Percentiles rank a stretch among this genome's conserved stretches.
Evolutionary conservation across 495 filamentous ascomycete species (phyloP).

Genomic region (Tetracladium setigerum): DNA sequence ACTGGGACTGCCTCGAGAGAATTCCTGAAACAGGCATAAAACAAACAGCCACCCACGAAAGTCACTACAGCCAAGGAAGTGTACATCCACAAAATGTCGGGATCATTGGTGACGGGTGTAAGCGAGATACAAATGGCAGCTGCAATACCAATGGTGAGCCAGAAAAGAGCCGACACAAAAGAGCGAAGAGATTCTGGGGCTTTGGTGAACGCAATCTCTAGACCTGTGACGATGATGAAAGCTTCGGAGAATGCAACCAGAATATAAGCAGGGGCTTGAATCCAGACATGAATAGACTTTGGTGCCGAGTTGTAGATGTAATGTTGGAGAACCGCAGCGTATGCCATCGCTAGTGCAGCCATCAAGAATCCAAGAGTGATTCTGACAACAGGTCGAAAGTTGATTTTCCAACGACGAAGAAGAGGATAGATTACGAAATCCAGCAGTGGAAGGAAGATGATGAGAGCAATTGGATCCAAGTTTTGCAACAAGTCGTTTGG

Average conservation of each 20-base stretch:
- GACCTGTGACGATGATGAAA: constrained; percentile 37
- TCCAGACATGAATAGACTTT: constrained; percentile 27
- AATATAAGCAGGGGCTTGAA: constrained; percentile 28
- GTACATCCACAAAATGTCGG: constrained; percentile 55
- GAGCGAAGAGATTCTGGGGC: constrained; percentile 71
- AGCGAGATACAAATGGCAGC: constrained; percentile 63
- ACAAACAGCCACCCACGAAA: too few species aligned
- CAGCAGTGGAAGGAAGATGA: constrained; percentile 71
- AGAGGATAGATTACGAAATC: constrained; percentile 65
- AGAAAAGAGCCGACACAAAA: constrained; percentile 59
- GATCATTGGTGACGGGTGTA: constrained; percentile 57
- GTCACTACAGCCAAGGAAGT: too few species aligned
- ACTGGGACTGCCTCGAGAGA: too few species aligned
- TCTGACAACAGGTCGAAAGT: constrained; percentile 64
- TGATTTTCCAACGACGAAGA: constrained; percentile 52
- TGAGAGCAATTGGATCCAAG: constrained; percentile 65
- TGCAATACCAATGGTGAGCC: constrained; percentile 64
- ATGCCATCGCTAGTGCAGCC: constrained; percentile 55
- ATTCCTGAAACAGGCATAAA: too few species aligned
- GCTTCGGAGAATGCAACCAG: constrained; percentile 33
- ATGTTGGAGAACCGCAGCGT: constrained; percentile 55
- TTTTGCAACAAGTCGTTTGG: constrained; percentile 78
- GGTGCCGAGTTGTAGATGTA: constrained; percentile 56
- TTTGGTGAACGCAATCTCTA: constrained; percentile 71
- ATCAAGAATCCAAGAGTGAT: constrained; percentile 64